Evolutionary conservation across 192 early-diverging fungal genomes (phyloP), one percentile per base, ranked within the genome.

Genomic region (Spizellomyces punctatus): DNA sequence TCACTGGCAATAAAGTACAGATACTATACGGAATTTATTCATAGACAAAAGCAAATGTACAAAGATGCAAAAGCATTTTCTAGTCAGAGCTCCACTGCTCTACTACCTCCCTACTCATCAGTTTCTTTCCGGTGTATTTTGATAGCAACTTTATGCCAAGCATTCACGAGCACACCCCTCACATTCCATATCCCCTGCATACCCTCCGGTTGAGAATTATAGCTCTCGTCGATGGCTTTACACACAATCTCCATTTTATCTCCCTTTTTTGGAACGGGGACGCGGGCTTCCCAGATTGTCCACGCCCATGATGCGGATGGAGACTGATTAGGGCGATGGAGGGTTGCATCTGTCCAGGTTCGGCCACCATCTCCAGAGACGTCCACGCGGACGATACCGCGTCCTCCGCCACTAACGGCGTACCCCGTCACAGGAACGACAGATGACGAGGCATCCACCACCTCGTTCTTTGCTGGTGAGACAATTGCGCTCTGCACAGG

Each of bases 161-260:
- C 81, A 47, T 49, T 75, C 7, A 71, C 74, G 46, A 85, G 67
- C 10, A 85, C 79, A 10, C 84, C 84, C 17, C 84, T 45, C 36
- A 76, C 73, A 69, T 85, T 85, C 59, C 79, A 85, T n/a, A 77
- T 69, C 36, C 78, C 74, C n/a, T 66, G 69, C 17, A 77, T 50
- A 21, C 63, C 72, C 70, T 90, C 88, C 12, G 92, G 95, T 78
- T 96, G 95, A 63, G 90, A 89, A 73, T 96, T 96, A 69, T 94
- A 94, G 27, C 85, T 79, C 9, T 86, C 83, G 73, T 96, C 95
- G 68, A 94, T 91, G 9, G 95, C 95, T 44, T 94, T 88, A 63
- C 89, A 90, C 42, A 94, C 84, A 58, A 97, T 79, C 59, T 88
- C 74, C 69, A 88, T 78, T 65, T 78, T 64, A 17, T 61, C 42